Conservation (phyloP, 1,284 basidiomycete species). For the Erythrobasidium hasegawianum region DNA sequence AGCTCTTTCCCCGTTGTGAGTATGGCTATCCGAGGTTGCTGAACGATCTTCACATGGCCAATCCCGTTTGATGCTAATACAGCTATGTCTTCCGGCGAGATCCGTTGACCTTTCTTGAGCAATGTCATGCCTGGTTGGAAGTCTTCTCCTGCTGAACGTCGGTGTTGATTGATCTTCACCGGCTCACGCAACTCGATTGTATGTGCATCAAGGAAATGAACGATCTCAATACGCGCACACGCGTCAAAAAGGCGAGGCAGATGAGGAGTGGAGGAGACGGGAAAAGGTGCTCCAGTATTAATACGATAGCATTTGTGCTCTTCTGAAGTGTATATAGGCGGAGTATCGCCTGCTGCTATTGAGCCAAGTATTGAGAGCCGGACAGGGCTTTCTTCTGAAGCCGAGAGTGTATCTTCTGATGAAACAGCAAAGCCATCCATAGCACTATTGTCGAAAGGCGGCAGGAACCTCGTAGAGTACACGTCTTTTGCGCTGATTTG, state of each 20-base stretch:
- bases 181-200: background rate
- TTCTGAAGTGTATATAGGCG: conserved; percentile 1
- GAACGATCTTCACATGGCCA: background rate
- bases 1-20: conserved; percentile 22
- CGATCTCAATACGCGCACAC: conserved; percentile 14
- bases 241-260: background rate
- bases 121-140: conserved; percentile 6
- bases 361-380: conserved; percentile 2
- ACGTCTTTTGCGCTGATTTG: conserved; percentile 8
- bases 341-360: conserved; percentile 23
- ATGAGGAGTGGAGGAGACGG: background rate
- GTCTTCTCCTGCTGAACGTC: conserved; percentile 18
- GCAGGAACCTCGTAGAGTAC: background rate
- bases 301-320: conserved; percentile 9
- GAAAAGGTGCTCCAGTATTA: conserved; percentile 24
- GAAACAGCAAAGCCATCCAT: conserved; percentile 27
- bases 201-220: background rate
- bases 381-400: conserved; percentile 4
- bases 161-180: conserved; percentile 7
- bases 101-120: background rate
- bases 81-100: conserved; percentile 15
- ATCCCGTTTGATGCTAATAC: conserved; percentile 10
- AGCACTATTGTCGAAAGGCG: conserved; percentile 17
- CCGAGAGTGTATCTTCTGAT: background rate
- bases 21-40: conserved; percentile 7